Base-by-base conservation (phyloP, 108 stramenopile genomes). In the Hondaea fermentalgiana region DNA sequence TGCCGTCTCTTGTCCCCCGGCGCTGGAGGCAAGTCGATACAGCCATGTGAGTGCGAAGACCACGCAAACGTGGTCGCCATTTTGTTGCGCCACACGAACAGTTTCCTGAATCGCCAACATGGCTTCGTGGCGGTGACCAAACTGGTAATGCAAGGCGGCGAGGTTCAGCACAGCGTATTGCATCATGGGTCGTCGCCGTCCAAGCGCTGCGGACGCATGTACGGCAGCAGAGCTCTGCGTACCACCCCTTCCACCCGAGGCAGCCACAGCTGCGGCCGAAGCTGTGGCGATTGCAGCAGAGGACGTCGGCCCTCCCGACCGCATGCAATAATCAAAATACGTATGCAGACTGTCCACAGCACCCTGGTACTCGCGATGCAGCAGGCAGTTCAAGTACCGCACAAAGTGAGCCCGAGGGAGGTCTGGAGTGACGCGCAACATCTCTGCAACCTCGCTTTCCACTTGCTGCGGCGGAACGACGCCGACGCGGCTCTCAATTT, bases 311-410 rank as follows among this genome's bases (percentile, higher is more conserved):
- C 89, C 92, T 5, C 94, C 88, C 57, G 93, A 90, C 43, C 96
- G 93, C 92, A 95, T 94, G 55, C 96, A 95, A 88, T 96, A 96
- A 89, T 98, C 97, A 92, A 97, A 97, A 93, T 96, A 98, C 44
- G 95, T 93, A 90, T 98, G 97, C 45, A 98, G 92, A 29, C 94
- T 92, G 87, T 98, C 96, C 28, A 98, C 88, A 59, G 97, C 96
- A 8, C 92, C 94, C 12, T 91, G 92, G 44, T 95, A 94, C 90
- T 97, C 95, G 28, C 94, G 92, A 72, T 95, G 90, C 44, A 92
- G 91, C 23, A 97, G 87, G 88, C 95, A 96, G 64, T 95, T 94
- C 42, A 97, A 89, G 89, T 94, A 97, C 23, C 94, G 87, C 57
- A 96, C 90, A 88, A 96, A 97, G 91, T 96, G 95, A 44, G 94